Evolutionary conservation across 345 rosid species (phyloP), one percentile per base, ranked within the genome.

Genomic region (Mallotus nudiflorus): DNA sequence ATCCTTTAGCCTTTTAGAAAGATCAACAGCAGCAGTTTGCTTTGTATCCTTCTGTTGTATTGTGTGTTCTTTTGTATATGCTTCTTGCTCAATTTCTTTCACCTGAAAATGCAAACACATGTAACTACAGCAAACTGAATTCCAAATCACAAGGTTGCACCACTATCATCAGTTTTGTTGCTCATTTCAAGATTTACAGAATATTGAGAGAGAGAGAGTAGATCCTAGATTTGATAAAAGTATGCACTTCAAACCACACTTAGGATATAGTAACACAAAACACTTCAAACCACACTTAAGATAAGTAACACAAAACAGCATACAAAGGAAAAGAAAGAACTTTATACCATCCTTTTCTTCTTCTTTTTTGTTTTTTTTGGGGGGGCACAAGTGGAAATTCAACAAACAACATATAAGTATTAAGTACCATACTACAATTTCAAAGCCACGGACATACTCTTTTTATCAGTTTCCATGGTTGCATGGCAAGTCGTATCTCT

Each of bases 1-100:
- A 75, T 91, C 87, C 66, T 90, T 88, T n/a, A 88, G 83, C 40
- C 99, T 82, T 75, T 95, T 95, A 39, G 97, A 92, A 58, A 95
- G 93, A 86, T 88, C 97, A 74, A 85, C 76, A 1, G 91, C 92
- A 15, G 89, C 89, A 61, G 87, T 85, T 82, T 85, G 93, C 79
- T 84, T 90, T 58, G 63, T 58, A 45, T 85, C 88, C 71, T 91
- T 87, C 70, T 80, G 83, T 65, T 78, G 83, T 27, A 76, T 78
- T 1, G 68, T 81, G 73, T 82, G 86, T 33, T 85, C 84, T 71
- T 87, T 86, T 10, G 65, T 71, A 76, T 82, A 73, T 53, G 72
- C 75, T 71, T 90, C 99, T 71, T 84, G 92, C 77, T 90, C 82
- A 69, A 95, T 95, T 83, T 87, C 99, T 78, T 83, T 80, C 6